A percentile compares a stretch with the other conserved stretches of the same genome.
These are phyloP conservation scores for Miscanthus lutarioriparius DNA, from an alignment of 176 grass and related monocot species.

Conservation along the genomic window DNA sequence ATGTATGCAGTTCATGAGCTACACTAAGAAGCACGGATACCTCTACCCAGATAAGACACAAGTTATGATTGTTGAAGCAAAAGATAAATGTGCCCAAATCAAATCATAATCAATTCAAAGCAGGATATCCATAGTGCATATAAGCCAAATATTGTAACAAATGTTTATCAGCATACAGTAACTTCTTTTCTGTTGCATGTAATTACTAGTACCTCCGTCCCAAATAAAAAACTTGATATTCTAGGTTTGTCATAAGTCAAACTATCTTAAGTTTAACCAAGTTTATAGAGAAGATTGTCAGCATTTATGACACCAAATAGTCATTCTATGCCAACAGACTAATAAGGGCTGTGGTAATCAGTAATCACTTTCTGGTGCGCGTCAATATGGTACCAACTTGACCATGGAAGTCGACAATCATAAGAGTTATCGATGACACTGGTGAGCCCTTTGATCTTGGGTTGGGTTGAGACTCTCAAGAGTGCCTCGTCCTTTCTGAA, in stretches of 20 bases:
- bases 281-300: neutral
- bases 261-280: neutral
- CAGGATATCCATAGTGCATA: neutral
- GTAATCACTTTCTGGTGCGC: neutral
- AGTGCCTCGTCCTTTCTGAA: neutral
- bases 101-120: neutral
- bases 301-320: neutral
- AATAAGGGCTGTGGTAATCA: neutral
- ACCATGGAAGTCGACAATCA: neutral
- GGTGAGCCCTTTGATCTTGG: neutral
- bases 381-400: neutral
- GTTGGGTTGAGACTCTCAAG: neutral
- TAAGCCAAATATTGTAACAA: slow-evolving; percentile 19
- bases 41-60: neutral
- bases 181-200: neutral
- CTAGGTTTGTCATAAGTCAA: neutral
- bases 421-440: neutral
- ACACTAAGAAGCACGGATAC: neutral
- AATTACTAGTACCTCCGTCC: neutral
- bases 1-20: slow-evolving; percentile 13
- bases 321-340: neutral
- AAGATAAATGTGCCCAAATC: slow-evolving; percentile 10
- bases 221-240: neutral
- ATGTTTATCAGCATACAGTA: neutral
- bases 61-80: neutral